These are phyloP conservation scores for Cytospora schulzeri DNA, from an alignment of 2,329 filamentous ascomycete genomes.

Conservation along the genomic window DNA sequence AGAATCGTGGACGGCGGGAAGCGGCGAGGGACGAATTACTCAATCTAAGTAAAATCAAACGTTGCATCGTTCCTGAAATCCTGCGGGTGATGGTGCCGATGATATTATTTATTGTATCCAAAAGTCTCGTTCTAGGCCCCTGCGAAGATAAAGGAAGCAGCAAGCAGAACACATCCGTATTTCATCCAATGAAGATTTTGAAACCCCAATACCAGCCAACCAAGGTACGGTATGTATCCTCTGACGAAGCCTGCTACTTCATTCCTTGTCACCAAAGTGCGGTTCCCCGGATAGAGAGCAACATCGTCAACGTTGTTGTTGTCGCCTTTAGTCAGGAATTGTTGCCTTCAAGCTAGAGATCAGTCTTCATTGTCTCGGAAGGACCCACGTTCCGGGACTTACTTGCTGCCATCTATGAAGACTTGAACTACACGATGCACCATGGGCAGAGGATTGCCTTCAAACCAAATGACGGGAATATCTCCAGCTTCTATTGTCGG, in stretches of 20 bases:
- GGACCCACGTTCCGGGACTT: too few species aligned
- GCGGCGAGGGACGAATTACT: too few species aligned
- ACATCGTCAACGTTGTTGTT: constrained; percentile 33
- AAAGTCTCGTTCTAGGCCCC: too few species aligned
- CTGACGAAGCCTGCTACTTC: constrained; percentile 32
- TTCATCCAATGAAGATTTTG: constrained; percentile 7
- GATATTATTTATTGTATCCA: too few species aligned
- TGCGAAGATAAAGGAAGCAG: neutral
- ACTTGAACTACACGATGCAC: constrained; percentile 32
- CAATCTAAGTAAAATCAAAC: too few species aligned
- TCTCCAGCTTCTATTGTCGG: constrained; percentile 29
- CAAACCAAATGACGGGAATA: constrained; percentile 35
- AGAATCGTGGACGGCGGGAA: too few species aligned
- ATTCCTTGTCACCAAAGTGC: constrained; percentile 26
- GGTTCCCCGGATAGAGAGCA: constrained; percentile 29
- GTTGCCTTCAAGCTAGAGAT: constrained; percentile 26
- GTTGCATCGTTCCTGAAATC: too few species aligned
- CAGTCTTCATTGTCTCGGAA: too few species aligned
- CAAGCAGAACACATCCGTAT: neutral
- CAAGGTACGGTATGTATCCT: constrained; percentile 31
- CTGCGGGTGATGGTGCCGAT: too few species aligned
- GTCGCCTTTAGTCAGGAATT: constrained; percentile 32
- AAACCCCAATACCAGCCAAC: constrained; percentile 24
- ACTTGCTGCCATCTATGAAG: constrained; percentile 4
- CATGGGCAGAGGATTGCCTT: constrained; percentile 31